Evolutionary conservation across 768 basidiomycete species (phyloP).

Genomic region (Leccinum sublutescens): DNA sequence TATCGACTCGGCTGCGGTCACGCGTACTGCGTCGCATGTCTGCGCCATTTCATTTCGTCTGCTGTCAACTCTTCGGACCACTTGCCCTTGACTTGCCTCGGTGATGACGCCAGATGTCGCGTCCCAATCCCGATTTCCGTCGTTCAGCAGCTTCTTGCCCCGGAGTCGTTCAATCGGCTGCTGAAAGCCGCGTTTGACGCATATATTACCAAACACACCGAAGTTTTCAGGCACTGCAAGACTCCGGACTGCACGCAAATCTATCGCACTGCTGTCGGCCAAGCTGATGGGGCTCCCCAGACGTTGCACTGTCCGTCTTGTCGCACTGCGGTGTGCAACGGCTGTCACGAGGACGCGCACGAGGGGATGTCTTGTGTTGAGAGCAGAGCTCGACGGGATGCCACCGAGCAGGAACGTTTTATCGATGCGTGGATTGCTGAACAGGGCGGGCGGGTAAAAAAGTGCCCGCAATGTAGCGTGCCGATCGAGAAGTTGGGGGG

Average conservation of each 20-base stretch:
- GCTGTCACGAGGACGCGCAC: slow-evolving; percentile 60
- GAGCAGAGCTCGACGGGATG: slow-evolving; percentile 29
- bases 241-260: slow-evolving; percentile 76
- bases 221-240: slow-evolving; percentile 70
- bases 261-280: slow-evolving; percentile 48
- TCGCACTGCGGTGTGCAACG: slow-evolving; percentile 59
- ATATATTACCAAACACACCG: slow-evolving; percentile 54
- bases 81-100: slow-evolving; percentile 71
- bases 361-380: slow-evolving; percentile 62
- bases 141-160: slow-evolving; percentile 50
- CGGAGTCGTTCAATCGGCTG: slow-evolving; percentile 53
- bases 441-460: slow-evolving; percentile 58
- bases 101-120: slow-evolving; percentile 57
- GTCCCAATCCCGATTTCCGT: slow-evolving; percentile 50
- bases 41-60: slow-evolving; percentile 55
- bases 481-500: slow-evolving; percentile 69
- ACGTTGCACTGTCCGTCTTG: slow-evolving; percentile 66
- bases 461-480: slow-evolving; percentile 67
- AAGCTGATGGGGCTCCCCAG: slow-evolving; percentile 35
- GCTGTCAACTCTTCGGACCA: slow-evolving; percentile 47
- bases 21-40: slow-evolving; percentile 60
- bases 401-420: slow-evolving; percentile 48
- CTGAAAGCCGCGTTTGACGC: slow-evolving; percentile 54
- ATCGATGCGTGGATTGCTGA: slow-evolving; percentile 54
- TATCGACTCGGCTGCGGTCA: slow-evolving; percentile 62